These are phyloP conservation scores for Lippia alba DNA, from an alignment of 305 asterid genomes.

Conservation along the genomic window DNA sequence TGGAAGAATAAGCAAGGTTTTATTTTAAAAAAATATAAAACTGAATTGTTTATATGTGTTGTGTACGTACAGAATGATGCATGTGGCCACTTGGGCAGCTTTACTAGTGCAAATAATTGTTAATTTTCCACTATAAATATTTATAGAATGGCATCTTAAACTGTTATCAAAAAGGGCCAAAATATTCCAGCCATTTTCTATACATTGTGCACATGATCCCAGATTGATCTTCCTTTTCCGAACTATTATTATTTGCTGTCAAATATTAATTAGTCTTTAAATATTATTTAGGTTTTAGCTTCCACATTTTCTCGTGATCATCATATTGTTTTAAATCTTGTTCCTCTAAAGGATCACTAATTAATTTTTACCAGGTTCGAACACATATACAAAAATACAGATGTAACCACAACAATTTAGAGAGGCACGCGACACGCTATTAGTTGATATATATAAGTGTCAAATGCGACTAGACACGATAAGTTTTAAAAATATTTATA, in stretches of 20 bases:
- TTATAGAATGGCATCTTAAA: slow-evolving; percentile 41
- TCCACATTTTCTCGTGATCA: background rate
- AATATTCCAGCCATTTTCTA: slow-evolving; percentile 49
- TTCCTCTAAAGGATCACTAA: slow-evolving; percentile 16
- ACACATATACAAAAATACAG: no score
- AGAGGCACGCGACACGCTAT: no score
- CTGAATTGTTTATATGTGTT: slow-evolving; percentile 29
- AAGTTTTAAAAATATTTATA: no score
- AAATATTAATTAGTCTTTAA: slow-evolving; percentile 29
- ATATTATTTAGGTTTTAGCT: slow-evolving; percentile 29
- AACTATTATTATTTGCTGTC: slow-evolving; percentile 36
- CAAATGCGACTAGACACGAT: no score
- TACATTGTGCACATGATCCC: slow-evolving; percentile 60
- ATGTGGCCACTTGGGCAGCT: slow-evolving; percentile 55
- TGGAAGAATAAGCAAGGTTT: no score
- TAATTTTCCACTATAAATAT: slow-evolving; percentile 29
- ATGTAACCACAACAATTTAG: no score
- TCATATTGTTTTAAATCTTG: background rate
- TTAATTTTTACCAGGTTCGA: background rate
- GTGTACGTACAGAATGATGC: slow-evolving; percentile 35
- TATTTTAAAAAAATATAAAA: background rate
- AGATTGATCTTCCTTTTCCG: slow-evolving; percentile 50
- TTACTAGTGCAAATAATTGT: slow-evolving; percentile 19
- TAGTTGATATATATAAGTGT: no score
- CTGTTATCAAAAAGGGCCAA: slow-evolving; percentile 34